Evolutionary conservation across 1,284 basidiomycete genomes (phyloP).

Genomic region (Cryptococcus floricola): DNA sequence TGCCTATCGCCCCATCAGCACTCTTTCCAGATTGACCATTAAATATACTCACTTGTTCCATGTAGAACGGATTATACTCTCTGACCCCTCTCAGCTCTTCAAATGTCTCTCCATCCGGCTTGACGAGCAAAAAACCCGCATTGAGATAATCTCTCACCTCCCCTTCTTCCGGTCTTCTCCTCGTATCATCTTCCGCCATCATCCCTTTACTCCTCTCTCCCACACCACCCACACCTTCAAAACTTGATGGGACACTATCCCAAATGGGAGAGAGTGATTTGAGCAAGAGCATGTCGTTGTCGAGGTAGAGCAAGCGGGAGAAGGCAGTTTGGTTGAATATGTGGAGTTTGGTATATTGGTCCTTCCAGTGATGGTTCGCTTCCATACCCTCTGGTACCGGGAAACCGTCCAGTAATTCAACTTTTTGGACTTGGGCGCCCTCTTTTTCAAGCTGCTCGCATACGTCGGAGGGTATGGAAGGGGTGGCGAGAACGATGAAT

Average conservation of each 20-base stretch:
- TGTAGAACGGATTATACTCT: slow-evolving; percentile 10
- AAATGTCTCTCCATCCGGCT: slow-evolving; percentile 10
- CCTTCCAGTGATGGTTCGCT: slow-evolving; percentile 6
- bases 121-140: slow-evolving; percentile 20
- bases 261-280: slow-evolving; percentile 14
- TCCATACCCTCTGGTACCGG: slow-evolving; percentile 2
- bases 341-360: slow-evolving; percentile 19
- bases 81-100: slow-evolving; percentile 11
- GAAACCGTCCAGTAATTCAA: slow-evolving; percentile 8
- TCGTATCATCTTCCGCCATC: slow-evolving; percentile 1
- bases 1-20: not conserved
- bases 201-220: slow-evolving; percentile 5
- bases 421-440: slow-evolving; percentile 3
- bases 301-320: slow-evolving; percentile 14
- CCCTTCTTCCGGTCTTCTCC: not conserved
- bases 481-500: slow-evolving; percentile 5
- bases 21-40: not conserved
- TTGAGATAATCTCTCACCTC: slow-evolving; percentile 11
- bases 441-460: slow-evolving; percentile 1
- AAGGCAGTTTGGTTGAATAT: slow-evolving; percentile 15
- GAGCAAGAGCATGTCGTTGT: slow-evolving; percentile 14
- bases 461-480: not conserved
- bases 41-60: slow-evolving; percentile 16
- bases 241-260: not conserved
- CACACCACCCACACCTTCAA: slow-evolving; percentile 4